Percentiles rank a stretch among this genome's conserved stretches.
phyloP scores from a whole-genome alignment of 352 stramenopile genomes.

The Pythium aristosporum region DNA sequence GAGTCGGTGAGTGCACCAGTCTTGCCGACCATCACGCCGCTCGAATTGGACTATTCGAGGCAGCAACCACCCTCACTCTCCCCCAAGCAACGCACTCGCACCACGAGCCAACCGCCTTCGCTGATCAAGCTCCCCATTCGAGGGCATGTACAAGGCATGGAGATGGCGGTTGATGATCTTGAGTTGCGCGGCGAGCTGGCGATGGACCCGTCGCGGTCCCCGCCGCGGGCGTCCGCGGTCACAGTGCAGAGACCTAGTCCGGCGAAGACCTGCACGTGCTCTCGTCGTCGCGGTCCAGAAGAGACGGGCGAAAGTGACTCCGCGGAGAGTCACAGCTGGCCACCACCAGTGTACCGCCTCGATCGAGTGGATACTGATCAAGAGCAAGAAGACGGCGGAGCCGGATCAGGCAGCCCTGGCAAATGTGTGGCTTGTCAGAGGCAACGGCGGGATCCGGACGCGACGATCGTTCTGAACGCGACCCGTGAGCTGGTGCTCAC shows the following conservation, averaged over 20 bases:
- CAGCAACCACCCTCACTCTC: not conserved
- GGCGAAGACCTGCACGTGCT: slow-evolving; percentile 16
- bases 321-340: not conserved
- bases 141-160: not conserved
- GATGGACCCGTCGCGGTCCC: slow-evolving; percentile 5
- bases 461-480: slow-evolving; percentile 57
- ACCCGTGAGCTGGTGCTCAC: slow-evolving; percentile 37
- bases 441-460: slow-evolving; percentile 18
- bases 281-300: not conserved
- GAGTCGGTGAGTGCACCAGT: slow-evolving; percentile 11
- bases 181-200: slow-evolving; percentile 14
- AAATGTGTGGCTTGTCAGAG: slow-evolving; percentile 7
- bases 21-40: not conserved
- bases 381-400: not conserved
- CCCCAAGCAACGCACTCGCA: not conserved
- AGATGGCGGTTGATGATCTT: slow-evolving; percentile 2
- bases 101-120: not conserved
- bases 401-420: not conserved
- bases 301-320: not conserved
- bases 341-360: slow-evolving; percentile 14
- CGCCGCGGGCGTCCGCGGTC: not conserved
- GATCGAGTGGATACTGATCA: slow-evolving; percentile 1
- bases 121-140: not conserved
- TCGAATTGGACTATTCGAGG: not conserved
- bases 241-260: not conserved